Base-by-base conservation (phyloP, 176 grass and related monocot genomes). In the Echinochloa phyllopogon region DNA sequence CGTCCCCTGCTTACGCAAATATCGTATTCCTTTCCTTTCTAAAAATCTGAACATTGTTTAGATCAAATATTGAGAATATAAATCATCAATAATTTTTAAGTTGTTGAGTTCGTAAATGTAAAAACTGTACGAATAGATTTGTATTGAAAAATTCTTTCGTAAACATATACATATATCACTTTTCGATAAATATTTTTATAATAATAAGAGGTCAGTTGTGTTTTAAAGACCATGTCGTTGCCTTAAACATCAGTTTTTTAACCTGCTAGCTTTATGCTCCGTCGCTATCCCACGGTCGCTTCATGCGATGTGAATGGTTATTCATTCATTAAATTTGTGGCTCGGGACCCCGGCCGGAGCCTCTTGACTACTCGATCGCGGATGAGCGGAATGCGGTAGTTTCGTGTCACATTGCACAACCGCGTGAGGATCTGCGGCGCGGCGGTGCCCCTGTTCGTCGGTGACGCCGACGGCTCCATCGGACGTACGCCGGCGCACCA, bases 391-490 rank as follows among this genome's bases (percentile, higher is more conserved):
- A 23, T 23, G 37, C 48, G 27, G 65, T 72, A 8, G 37, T 45
- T 87, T 60, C 49, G 37, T 7, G 85, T 86, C 68, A 56, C 58
- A 9, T 57, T 82, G 48, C 60, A 67, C 21, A 51, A n/a, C 47
- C 20, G 79, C 17, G 79, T 49, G 6, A 73, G 6, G 23, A 27
- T 51, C 61, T 17, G 40, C 9, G 52, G 21, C 9, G 24, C 40
- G 40, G 76, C 76, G 76, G 76, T 78, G 67, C 4, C 65, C 65
- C 66, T 51, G 60, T 17, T 52, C 79, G 87, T 75, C 69, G 68
- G 81, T 49, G 81, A 75, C 25, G 69, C 44, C 37, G 74, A 88
- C 79, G 72, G 57, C 49, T 17, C 14, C 18, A 33, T 33, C 29
- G 55, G 8, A 58, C 55, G 33, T 66, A 10, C 42, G 59, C 77